Base-by-base conservation (phyloP, 805 yeast species). In the Cyberlindnera maclurae region DNA sequence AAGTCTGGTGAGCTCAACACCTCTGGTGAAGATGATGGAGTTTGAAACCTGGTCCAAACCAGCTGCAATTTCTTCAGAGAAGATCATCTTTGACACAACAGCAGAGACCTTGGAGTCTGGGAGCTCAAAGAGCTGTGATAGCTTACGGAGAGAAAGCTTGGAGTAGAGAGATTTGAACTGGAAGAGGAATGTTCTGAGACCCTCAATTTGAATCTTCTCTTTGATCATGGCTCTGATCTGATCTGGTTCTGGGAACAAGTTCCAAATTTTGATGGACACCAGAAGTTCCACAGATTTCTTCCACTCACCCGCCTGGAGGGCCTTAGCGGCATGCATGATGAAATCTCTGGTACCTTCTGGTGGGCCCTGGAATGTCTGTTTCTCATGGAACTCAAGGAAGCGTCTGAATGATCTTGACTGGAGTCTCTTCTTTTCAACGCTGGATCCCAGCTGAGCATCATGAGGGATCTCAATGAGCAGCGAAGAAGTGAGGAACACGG, bases 271-370 rank as follows among this genome's bases (percentile, higher is more conserved):
- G 60, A 90, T 80, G 20, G 85, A 70, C 29, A 75, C 69, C 52
- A 93, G 74, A 57, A 85, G 72, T 37, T 77, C 77, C 49, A 77
- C 74, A 17, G 95, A 81, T 51, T 73, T 71, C 46, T 72, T 66
- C 97, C 98, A 93, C 58, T 90, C 86, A 50, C 97, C 96, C 52
- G 74, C 75, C 59, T 84, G 85, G 62, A 93, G 76, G 26, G 86
- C 77, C 64, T 80, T 80, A 31, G 97, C 94, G 35, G 97, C 95
- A 61, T 84, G 85, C 73, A 90, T 80, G 52, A 93, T 81, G 64
- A 77, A 85, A 62, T 93, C 99, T 56, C 94, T 82, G 33, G 94
- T 84, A 61, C 89, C 86, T 67, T 93, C 98, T 39, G 97, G 96
- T 34, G 98, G 98, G 32, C 97, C 98, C 46, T 87, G 86, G 72